These are phyloP conservation scores for Trametes hirsuta DNA, from an alignment of 1,284 basidiomycete species.

Conservation along the genomic window DNA sequence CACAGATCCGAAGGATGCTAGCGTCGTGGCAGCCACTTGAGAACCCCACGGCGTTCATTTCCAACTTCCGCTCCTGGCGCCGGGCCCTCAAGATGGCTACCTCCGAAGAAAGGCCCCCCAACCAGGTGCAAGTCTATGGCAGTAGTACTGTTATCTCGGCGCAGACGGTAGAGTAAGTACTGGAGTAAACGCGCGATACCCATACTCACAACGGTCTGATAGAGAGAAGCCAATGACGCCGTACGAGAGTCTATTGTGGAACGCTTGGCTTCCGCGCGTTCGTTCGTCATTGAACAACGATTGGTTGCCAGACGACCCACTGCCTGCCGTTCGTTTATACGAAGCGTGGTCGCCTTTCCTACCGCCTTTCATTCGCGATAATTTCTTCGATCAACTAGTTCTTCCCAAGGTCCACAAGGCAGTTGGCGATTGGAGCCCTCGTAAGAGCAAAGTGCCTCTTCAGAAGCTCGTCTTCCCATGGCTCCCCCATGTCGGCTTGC, in stretches of 20 bases:
- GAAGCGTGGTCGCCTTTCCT: constrained; percentile 89
- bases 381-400: constrained; percentile 93
- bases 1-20: constrained; percentile 63
- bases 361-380: constrained; percentile 91
- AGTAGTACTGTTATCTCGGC: constrained; percentile 38
- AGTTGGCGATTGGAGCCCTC: constrained; percentile 83
- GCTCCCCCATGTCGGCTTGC: constrained; percentile 84
- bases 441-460: constrained; percentile 60
- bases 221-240: constrained; percentile 85
- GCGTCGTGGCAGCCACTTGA: constrained; percentile 75
- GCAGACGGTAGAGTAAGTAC: constrained; percentile 42
- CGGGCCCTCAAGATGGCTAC: constrained; percentile 62
- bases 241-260: constrained; percentile 94
- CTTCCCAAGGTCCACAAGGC: constrained; percentile 89
- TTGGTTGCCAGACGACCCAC: constrained; percentile 80
- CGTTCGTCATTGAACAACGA: constrained; percentile 91
- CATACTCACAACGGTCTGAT: neutral
- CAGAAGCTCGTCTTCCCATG: constrained; percentile 93
- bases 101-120: constrained; percentile 43
- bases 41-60: constrained; percentile 62
- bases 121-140: constrained; percentile 63
- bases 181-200: neutral
- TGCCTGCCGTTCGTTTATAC: constrained; percentile 80
- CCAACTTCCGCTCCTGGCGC: constrained; percentile 73
- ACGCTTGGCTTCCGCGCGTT: constrained; percentile 93